Base-by-base conservation (phyloP, 2,329 filamentous ascomycete genomes). In the Pseudomassariella vexata region DNA sequence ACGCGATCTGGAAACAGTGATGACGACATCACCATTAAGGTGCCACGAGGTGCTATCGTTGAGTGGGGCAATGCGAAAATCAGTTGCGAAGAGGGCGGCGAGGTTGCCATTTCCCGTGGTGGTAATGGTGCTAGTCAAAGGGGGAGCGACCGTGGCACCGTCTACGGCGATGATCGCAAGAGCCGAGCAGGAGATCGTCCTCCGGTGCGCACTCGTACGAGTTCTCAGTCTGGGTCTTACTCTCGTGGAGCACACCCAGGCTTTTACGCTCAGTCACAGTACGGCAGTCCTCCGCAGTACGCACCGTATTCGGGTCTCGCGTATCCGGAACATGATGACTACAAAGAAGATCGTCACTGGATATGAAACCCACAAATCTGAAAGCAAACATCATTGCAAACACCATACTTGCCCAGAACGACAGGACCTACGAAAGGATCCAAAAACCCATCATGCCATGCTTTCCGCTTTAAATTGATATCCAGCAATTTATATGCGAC, bases 11-110 rank as follows among this genome's bases (percentile, higher is more conserved):
- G 64, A 36, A 65, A 68, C 31, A 51, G 40, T 14, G 68, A 73
- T 34, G 73, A 79, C 22, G 73, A 79, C 39, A 62, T 79, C 35
- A 80, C 73, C 11, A 79, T 81, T 51, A 73, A 73, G 42, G 63
- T 81, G 28, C 70, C 65, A 16, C 73, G 72, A 9, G 62, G 62
- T 19, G 68, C 73, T n/a, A 61, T 68, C 15, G 66, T 81, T 35
- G 68, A 70, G 41, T 63, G 78, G 17, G 68, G 68, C 22, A 68
- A 68, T 18, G 63, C 74, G 8, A 70, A 76, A 49, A 76, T 81
- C 45, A 66, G 73, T 43, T 77, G 72, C 48, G 60, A 52, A 23
- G 70, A 76, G 30, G 75, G 74, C 22, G 73, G 74, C 15, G 74
- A 78, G 45, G 73, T 81, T 44, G 76, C 70, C 40, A 70, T 78